Base-by-base conservation (phyloP, 2,329 filamentous ascomycete genomes). In the Alternaria sp. region DNA sequence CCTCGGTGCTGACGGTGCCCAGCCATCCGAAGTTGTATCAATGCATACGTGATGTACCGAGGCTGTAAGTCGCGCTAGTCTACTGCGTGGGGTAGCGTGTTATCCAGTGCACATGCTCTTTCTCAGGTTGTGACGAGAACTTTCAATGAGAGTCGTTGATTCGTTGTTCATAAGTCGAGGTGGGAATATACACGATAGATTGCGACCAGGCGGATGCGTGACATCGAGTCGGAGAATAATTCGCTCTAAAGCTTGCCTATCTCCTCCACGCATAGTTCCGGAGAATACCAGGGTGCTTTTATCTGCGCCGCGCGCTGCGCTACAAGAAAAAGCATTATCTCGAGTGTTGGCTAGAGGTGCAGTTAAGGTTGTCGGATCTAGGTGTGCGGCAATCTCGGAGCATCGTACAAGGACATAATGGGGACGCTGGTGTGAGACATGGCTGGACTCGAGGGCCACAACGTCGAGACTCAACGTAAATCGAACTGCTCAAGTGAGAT, bases 351-450 rank as follows among this genome's bases (percentile, higher is more conserved):
- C n/a, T 28, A 45, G 36, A 45, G 57, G 70, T 72, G 44, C 9
- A 50, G 64, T 71, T 73, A 73, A 70, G 64, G 69, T 73, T 73
- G 49, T 47, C 50, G 64, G 63, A 50, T 52, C 57, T 57, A 59
- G 63, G 28, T 64, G 59, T 56, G 54, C 56, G 60, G 51, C 28
- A 60, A 59, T 36, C 56, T 52, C 61, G 62, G 61, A 57, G 58
- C 60, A 45, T 64, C 47, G 50, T 57, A 64, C 56, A 56, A 59
- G 44, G 25, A 44, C 49, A 32, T 40, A 9, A 26, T 59, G 28
- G 13, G 17, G 43, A 56, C 17, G 50, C 43, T 50, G 62, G 43
- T 54, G 57, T 65, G 36, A 62, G 57, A 65, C 66, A 57, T 61
- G 56, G 62, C 50, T 67, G 54, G 50, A 43, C 51, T 62, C 32